Evolutionary conservation across 2,329 filamentous ascomycete species (phyloP).

Genomic region (Penicillium sp.): DNA sequence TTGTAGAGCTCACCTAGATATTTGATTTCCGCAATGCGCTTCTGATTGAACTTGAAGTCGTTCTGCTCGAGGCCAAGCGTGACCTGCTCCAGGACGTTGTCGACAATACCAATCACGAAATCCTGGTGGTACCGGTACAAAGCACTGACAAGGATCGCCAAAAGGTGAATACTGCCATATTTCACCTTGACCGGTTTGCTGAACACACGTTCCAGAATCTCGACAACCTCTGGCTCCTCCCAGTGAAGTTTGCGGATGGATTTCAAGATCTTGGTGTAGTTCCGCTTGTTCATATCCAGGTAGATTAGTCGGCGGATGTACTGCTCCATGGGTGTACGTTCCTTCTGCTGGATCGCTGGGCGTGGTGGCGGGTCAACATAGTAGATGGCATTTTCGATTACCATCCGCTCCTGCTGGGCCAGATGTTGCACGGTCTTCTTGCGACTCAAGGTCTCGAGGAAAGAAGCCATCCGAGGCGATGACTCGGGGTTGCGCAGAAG

Average conservation of each 20-base stretch:
- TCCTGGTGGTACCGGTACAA: conserved; percentile 88
- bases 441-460: conserved; percentile 88
- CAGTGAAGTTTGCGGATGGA: conserved; percentile 94
- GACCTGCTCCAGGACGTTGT: conserved; percentile 85
- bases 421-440: conserved; percentile 96
- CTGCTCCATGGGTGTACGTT: conserved; percentile 86
- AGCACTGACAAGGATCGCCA: conserved; percentile 84
- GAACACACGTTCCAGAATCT: conserved; percentile 83
- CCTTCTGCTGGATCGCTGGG: conserved; percentile 93
- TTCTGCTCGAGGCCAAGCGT: conserved; percentile 87
- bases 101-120: conserved; percentile 88
- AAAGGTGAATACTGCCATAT: conserved; percentile 91
- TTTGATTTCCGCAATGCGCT: conserved; percentile 90
- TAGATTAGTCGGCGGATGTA: conserved; percentile 94
- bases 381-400: conserved; percentile 97
- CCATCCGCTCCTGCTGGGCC: conserved; percentile 93
- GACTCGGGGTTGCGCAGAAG: conserved; percentile 90
- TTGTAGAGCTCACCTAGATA: conserved; percentile 97
- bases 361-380: conserved; percentile 95
- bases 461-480: conserved; percentile 86
- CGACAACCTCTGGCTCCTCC: conserved; percentile 87
- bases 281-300: conserved; percentile 87
- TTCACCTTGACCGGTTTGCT: conserved; percentile 96
- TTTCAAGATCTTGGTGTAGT: conserved; percentile 89
- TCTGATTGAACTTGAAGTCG: conserved; percentile 96